Conservation (phyloP, 768 basidiomycete species). For the Termitomyces eurrhizus region DNA sequence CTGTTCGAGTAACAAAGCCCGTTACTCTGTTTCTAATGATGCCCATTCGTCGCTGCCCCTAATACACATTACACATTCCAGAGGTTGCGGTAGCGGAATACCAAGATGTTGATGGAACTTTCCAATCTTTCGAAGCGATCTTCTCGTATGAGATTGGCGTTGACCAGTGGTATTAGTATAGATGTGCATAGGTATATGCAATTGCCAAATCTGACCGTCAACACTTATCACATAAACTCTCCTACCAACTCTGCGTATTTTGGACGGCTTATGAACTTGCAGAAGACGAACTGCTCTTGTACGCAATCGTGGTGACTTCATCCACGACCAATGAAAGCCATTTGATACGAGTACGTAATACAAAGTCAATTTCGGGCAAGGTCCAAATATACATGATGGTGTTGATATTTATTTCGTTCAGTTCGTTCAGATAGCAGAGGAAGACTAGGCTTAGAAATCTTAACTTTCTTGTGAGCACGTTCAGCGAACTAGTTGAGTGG, state of each 20-base stretch:
- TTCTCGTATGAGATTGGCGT: too few relatives aligned
- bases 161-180: too few relatives aligned
- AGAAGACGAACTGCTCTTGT: neutral
- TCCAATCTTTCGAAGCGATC: too few relatives aligned
- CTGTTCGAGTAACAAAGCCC: too few relatives aligned
- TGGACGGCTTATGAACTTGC: neutral
- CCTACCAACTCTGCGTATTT: too few relatives aligned
- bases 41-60: neutral
- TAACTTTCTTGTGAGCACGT: neutral
- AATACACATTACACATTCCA: too few relatives aligned
- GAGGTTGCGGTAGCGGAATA: too few relatives aligned
- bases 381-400: neutral
- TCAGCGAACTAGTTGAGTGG: slow-evolving; percentile 46
- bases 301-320: neutral
- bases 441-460: neutral
- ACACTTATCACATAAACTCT: neutral
- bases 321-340: too few relatives aligned
- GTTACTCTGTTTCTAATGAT: too few relatives aligned
- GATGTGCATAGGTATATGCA: too few relatives aligned
- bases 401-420: neutral
- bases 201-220: too few relatives aligned
- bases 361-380: neutral
- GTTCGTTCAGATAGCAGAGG: neutral
- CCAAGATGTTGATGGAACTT: too few relatives aligned
- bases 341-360: neutral